Evolutionary conservation across 2,329 filamentous ascomycete species (phyloP).

Genomic region (Aspergillus amoenus): DNA sequence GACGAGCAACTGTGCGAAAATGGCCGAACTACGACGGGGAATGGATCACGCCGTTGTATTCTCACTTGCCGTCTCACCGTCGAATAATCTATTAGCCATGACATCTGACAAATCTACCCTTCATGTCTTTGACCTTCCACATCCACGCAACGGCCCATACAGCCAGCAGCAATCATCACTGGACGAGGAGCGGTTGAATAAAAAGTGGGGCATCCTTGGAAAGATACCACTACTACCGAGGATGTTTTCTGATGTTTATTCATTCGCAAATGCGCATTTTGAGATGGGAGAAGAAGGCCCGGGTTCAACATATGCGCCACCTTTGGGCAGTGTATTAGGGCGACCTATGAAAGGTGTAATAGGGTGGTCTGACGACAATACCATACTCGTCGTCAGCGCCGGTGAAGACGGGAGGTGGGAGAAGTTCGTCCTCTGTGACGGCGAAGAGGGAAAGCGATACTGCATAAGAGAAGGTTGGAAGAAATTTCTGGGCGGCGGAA

Average conservation of each 20-base stretch:
- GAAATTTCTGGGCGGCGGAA: slow-evolving; percentile 60
- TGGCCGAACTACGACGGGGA: slow-evolving; percentile 83
- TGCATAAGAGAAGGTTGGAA: slow-evolving; percentile 79
- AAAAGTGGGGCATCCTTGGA: slow-evolving; percentile 83
- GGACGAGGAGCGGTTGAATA: slow-evolving; percentile 53
- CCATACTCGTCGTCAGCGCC: slow-evolving; percentile 73
- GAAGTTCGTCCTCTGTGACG: slow-evolving; percentile 72
- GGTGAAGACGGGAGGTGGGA: slow-evolving; percentile 84
- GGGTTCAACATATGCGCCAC: slow-evolving; percentile 44
- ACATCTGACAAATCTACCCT: slow-evolving; percentile 96
- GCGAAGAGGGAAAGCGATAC: slow-evolving; percentile 65
- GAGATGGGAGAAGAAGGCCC: slow-evolving; percentile 73
- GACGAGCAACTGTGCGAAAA: slow-evolving; percentile 73
- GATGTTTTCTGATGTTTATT: slow-evolving; percentile 86
- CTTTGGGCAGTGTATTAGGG: slow-evolving; percentile 54
- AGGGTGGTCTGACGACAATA: slow-evolving; percentile 77
- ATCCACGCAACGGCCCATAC: slow-evolving; percentile 33
- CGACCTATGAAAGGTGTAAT: slow-evolving; percentile 77
- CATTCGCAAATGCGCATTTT: slow-evolving; percentile 76
- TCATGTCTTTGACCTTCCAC: slow-evolving; percentile 84
- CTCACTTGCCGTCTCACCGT: slow-evolving; percentile 83
- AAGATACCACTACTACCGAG: slow-evolving; percentile 82
- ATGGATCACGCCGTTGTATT: slow-evolving; percentile 86
- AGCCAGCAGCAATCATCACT: slow-evolving; percentile 36
- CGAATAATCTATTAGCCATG: slow-evolving; percentile 75